These are phyloP conservation scores for Cordyceps javanica DNA, from an alignment of 2,329 filamentous ascomycete species.

Conservation along the genomic window DNA sequence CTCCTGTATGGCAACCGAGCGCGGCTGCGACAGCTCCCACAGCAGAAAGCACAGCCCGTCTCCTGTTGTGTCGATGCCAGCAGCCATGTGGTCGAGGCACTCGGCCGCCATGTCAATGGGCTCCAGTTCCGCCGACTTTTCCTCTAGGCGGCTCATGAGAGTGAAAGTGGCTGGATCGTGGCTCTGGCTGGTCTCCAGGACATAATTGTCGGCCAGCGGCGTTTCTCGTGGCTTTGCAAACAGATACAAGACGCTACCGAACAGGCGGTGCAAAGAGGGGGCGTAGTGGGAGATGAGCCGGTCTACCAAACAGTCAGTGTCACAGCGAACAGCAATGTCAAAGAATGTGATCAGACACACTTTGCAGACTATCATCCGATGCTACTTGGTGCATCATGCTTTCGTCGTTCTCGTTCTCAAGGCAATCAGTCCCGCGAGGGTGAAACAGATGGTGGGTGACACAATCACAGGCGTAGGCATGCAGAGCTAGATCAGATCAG, in stretches of 20 bases:
- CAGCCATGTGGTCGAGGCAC: slow-evolving; percentile 65
- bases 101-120: slow-evolving; percentile 56
- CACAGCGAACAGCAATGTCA: background rate
- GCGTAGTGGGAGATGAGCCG: slow-evolving; percentile 54
- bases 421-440: slow-evolving; percentile 55
- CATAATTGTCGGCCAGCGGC: slow-evolving; percentile 53
- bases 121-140: slow-evolving; percentile 42
- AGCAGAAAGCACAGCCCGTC: slow-evolving; percentile 65
- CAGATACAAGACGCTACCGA: slow-evolving; percentile 39
- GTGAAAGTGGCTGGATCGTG: slow-evolving; percentile 46
- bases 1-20: slow-evolving; percentile 44
- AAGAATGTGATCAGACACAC: slow-evolving; percentile 32
- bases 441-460: slow-evolving; percentile 65
- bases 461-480: slow-evolving; percentile 65
- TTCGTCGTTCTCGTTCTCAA: slow-evolving; percentile 49
- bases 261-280: slow-evolving; percentile 43
- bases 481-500: slow-evolving; percentile 36
- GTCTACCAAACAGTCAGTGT: slow-evolving; percentile 34
- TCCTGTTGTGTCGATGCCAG: slow-evolving; percentile 66
- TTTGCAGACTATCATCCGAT: slow-evolving; percentile 61
- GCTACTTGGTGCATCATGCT: slow-evolving; percentile 63
- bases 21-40: slow-evolving; percentile 61
- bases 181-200: slow-evolving; percentile 44
- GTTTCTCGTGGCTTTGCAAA: slow-evolving; percentile 50
- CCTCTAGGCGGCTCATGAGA: slow-evolving; percentile 51